Evolutionary conservation across 345 rosid species (phyloP), one percentile per base, ranked within the genome.

Genomic region (Eucalyptus tenuipes): DNA sequence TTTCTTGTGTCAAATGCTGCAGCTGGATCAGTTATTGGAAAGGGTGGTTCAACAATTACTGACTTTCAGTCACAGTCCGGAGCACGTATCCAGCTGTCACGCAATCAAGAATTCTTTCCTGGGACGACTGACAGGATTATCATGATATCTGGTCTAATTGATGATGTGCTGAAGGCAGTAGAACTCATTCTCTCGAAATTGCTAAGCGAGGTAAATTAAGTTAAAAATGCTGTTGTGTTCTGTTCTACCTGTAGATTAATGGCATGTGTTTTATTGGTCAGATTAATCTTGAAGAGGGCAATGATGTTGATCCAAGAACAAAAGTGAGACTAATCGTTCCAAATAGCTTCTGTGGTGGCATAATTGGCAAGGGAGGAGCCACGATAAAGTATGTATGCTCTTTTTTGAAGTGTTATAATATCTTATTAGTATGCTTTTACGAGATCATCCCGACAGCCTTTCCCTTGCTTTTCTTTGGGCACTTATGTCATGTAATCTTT

Each of bases 1-100:
- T 96, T 98, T 90, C 98, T 98, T 82, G 99, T 98, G 42, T 98
- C 99, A 87, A 98, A 98, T 96, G 95, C 99, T 45, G 96, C 98
- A 14, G 99, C 99, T 87, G 99, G 99, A 90, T 97, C 99, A 42
- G 97, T 98, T 88, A 98, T 98, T 90, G 99, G 99, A 90, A 98
- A 97, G 93, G 99, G 99, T 88, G 99, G 99, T 88, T 96, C 98
- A 22, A 98, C 99, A 47, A 98, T 98, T 89, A 96, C 96, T 85
- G 99, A 98, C 49, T 97, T 98, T 87, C 99, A 98, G 93, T 93
- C 97, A 14, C 96, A 96, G 89, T 98, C 99, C 1, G 98, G 99
- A 71, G 99, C 99, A 13, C 93, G 99, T 89, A 97, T 98, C 91
- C 99, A 98, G 94, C 92, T 98, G 89, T 98, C 99, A 13, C 98